phyloP scores from a whole-genome alignment of 345 rosid genomes.

The Microcos paniculata region DNA sequence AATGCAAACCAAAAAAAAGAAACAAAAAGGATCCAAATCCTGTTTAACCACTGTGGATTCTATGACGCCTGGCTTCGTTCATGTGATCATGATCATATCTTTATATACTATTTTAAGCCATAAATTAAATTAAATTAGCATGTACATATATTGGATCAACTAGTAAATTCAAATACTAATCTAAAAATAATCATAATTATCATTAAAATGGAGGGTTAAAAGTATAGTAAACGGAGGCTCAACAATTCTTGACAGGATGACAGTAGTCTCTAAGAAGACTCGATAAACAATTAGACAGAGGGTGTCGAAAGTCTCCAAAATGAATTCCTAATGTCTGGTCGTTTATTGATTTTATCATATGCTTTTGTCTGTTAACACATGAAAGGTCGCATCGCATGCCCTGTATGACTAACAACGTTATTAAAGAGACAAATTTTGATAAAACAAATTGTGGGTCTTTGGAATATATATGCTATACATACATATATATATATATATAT shows the following conservation, averaged over 20 bases:
- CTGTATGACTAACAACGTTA: background rate
- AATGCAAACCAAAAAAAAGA: background rate
- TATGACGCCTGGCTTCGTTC: conserved; percentile 4
- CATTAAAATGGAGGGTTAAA: too few relatives aligned
- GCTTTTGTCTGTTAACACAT: background rate
- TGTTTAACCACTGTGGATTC: background rate
- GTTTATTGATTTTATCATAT: too few relatives aligned
- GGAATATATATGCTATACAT: background rate
- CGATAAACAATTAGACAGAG: background rate
- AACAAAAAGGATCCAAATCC: background rate
- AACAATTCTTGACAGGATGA: background rate
- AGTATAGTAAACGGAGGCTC: too few relatives aligned
- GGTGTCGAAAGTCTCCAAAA: background rate
- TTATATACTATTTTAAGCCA: too few relatives aligned
- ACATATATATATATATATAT: background rate
- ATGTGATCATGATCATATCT: too few relatives aligned
- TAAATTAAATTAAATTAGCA: too few relatives aligned
- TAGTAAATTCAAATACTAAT: too few relatives aligned
- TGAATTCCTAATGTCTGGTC: background rate
- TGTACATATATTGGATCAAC: too few relatives aligned
- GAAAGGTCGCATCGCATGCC: background rate
- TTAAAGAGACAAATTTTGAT: background rate
- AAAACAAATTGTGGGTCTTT: background rate
- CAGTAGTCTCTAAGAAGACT: background rate
- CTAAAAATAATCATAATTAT: too few relatives aligned